Base-by-base conservation (phyloP, 257 asterid species). In the Thymus quinquecostatus region DNA sequence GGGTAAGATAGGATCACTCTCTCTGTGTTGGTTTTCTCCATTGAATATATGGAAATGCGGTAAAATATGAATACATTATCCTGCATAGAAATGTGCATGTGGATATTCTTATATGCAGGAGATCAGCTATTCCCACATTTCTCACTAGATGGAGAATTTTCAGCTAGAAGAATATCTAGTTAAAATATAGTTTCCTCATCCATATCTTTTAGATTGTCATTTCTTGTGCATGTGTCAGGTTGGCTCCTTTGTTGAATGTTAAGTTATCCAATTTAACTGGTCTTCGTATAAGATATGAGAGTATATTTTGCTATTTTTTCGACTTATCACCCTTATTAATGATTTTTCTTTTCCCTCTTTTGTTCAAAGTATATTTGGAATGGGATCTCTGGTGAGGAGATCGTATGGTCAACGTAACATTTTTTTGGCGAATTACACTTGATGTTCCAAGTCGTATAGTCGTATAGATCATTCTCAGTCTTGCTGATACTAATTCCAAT, bases 1-100 rank as follows among this genome's bases (percentile, higher is more conserved):
- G 59, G 98, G 98, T 89, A 75, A 79, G 77, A 40, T 14, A 49
- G 57, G 49, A 50, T 40, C 49, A 41, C 5, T 50, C 49, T 60
- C 36, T 12, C 66, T 57, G 51, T 9, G 1, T 55, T 64, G 7
- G 12, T 60, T 8, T 49, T 73, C 10, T 14, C 68, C 68, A 58
- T 69, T 64, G 55, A 34, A 55, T 6, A 36, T 66, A 45, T 33
- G 63, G 64, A 34, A 77, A 33, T 50, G n/a, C 29, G 60, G 27
- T 49, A 40, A 21, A 69, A 43, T 30, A 10, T 30, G 29, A 64
- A 27, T 7, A 29, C 29, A 10, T 11, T 27, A 64, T 29, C 28
- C 56, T 64, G 13, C 29, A 44, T 62, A 27, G 14, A 64, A 13
- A 13, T 49, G 47, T 48, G 47, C 48, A 32, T 12, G n/a, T 40